Evolutionary conservation across 73 alveolate genomes (phyloP).

Genomic region (Effrenium voratum): DNA sequence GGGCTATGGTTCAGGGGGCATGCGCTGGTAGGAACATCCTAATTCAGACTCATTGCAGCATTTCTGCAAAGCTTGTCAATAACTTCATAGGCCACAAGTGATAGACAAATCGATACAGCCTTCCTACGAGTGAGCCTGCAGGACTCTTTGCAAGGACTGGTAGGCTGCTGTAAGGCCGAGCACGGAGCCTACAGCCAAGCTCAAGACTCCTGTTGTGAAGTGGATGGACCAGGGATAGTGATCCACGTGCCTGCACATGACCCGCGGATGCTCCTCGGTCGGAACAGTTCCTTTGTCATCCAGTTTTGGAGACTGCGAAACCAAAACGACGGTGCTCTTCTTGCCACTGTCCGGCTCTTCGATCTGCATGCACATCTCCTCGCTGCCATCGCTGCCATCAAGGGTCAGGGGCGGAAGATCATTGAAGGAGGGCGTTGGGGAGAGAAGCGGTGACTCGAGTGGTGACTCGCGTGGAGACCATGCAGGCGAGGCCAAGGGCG

Average conservation of each 20-base stretch:
- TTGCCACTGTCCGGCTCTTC: conserved; percentile 56
- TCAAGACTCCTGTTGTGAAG: background rate
- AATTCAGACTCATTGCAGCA: too few species aligned
- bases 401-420: background rate
- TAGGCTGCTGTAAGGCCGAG: conserved; percentile 67
- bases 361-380: conserved; percentile 49
- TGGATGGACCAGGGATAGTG: conserved; percentile 61
- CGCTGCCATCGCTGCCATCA: background rate
- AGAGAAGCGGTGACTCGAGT: background rate
- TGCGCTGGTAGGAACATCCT: too few species aligned
- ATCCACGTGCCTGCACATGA: background rate
- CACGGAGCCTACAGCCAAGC: conserved; percentile 50
- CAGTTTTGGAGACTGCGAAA: background rate
- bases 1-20: too few species aligned
- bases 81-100: too few species aligned
- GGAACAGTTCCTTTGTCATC: background rate
- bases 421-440: conserved; percentile 7
- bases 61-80: too few species aligned
- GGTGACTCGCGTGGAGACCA: conserved; percentile 32
- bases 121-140: too few species aligned
- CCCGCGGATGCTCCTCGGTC: background rate
- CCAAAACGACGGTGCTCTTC: background rate
- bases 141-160: conserved; percentile 51
- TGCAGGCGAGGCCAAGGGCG: conserved; percentile 28
- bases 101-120: too few species aligned